Conservation (phyloP, 345 rosid genomes). For the Arabidopsis arenosa region DNA sequence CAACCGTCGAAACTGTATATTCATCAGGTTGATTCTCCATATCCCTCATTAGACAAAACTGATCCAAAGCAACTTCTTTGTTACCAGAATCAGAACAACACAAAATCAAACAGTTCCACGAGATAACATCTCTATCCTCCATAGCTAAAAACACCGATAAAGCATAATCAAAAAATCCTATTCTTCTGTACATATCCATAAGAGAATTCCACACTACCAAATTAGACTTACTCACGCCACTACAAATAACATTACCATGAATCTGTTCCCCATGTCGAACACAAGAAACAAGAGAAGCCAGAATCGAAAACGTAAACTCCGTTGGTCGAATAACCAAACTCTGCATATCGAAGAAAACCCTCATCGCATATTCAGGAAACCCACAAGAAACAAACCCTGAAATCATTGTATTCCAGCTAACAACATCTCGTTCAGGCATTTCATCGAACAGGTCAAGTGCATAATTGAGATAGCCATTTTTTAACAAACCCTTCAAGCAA, state of each 20-base stretch:
- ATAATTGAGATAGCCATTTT: conserved; percentile 29
- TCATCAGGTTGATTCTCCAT: conserved; percentile 57
- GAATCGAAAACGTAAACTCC: conserved; percentile 63
- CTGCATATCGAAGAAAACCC: conserved; percentile 61
- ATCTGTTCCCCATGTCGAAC: conserved; percentile 61
- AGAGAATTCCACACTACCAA: conserved; percentile 74
- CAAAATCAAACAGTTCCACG: conserved; percentile 77
- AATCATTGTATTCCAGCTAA: conserved; percentile 75
- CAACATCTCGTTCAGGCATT: conserved; percentile 74
- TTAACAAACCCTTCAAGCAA: conserved; percentile 54
- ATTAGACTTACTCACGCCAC: conserved; percentile 48
- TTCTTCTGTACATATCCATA: conserved; percentile 70
- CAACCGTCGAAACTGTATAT: conserved; percentile 55
- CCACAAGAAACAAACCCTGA: conserved; percentile 59
- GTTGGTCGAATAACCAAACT: conserved; percentile 50
- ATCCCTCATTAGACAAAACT: conserved; percentile 56
- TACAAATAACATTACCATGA: conserved; percentile 62
- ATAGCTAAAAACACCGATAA: conserved; percentile 57
- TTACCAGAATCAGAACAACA: conserved; percentile 55
- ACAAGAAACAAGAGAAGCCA: conserved; percentile 54
- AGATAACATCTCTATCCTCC: conserved; percentile 59
- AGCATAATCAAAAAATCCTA: conserved; percentile 58
- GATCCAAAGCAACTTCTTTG: conserved; percentile 53
- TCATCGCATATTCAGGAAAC: conserved; percentile 44
- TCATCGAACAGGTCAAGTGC: conserved; percentile 62